Base-by-base conservation (phyloP, 345 rosid species). In the Heritiera littoralis region DNA sequence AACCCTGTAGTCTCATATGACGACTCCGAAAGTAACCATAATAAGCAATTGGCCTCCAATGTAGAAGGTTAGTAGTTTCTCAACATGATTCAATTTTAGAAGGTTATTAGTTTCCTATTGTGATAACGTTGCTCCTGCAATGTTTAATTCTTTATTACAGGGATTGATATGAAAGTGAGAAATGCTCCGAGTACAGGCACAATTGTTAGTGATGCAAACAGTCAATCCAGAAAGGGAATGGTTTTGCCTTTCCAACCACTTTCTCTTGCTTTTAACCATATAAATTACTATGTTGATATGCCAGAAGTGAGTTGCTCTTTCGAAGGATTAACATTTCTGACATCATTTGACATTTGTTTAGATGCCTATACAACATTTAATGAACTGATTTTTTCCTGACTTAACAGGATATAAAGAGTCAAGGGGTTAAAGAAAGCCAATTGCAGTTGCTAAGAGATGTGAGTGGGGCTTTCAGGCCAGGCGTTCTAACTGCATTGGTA, bases 401-500 rank as follows among this genome's bases (percentile, higher is more conserved):
- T 78, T 15, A 72, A 51, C 84, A 91, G 97, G 97, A 91, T 77
- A 91, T 91, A 93, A 90, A 83, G 83, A 82, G 75, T 32, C 91
- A 87, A 73, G 94, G 94, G 66, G 74, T 84, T 73, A 86, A 85
- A 84, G 88, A 89, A 66, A 80, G 72, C 71, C 89, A 86, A 28
- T 87, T 93, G 9, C 92, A 93, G 71, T 81, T 93, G 60, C 85
- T 93, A 71, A 76, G 82, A 73, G 81, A 88, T 41, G 90, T 89
- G 40, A 90, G 93, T 30, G 96, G 98, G 73, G 90, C 93, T 78
- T 93, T 93, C 73, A 89, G 90, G 80, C 98, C 98, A 1, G 96
- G 98, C 17, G 77, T 88, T 32, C 79, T 93, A 73, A 91, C 96
- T 69, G 95, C 96, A 17, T 76, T 91, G n/a, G 89, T 93, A 68